Percentiles rank a stretch among this genome's conserved stretches.
Conservation (phyloP, 2,329 filamentous ascomycete genomes). For the Alternaria postmessia region DNA sequence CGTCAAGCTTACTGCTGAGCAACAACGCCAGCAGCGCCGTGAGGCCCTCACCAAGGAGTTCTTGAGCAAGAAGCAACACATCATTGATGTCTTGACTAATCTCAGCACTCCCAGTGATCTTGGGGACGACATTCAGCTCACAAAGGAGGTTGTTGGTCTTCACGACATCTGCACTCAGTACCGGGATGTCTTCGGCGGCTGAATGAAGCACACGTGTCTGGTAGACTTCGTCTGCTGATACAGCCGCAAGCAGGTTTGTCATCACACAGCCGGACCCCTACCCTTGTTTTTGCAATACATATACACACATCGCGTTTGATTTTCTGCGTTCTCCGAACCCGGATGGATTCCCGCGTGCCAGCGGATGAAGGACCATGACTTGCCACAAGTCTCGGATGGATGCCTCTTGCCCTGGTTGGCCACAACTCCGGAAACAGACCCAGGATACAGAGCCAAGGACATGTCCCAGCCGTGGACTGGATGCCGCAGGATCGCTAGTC, state of each 20-base stretch:
- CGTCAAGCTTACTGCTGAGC: constrained; percentile 42
- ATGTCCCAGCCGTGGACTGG: constrained; percentile 38
- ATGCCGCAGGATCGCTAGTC: constrained; percentile 27
- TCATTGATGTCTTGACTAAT: constrained; percentile 44
- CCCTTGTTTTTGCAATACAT: constrained; percentile 28
- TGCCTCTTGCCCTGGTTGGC: constrained; percentile 23
- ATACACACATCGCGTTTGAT: constrained; percentile 31
- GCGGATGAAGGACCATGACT: constrained; percentile 35
- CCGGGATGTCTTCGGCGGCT: constrained; percentile 43
- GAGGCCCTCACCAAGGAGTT: constrained; percentile 44
- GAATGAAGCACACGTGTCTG: constrained; percentile 30
- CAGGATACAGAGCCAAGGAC: constrained; percentile 27
- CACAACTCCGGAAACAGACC: constrained; percentile 23
- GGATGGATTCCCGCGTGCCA: constrained; percentile 34
- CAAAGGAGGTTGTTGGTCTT: constrained; percentile 45
- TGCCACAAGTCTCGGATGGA: constrained; percentile 36
- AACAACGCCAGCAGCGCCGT: constrained; percentile 45
- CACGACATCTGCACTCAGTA: constrained; percentile 47
- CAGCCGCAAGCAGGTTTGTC: constrained; percentile 41
- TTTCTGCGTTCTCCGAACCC: constrained; percentile 33
- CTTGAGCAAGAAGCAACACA: constrained; percentile 44
- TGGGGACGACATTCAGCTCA: constrained; percentile 45
- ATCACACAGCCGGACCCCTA: constrained; percentile 27
- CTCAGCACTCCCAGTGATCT: constrained; percentile 47
- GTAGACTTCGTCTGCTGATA: constrained; percentile 31